Conservation (phyloP, 345 rosid species). For the Streptanthus diversifolius region DNA sequence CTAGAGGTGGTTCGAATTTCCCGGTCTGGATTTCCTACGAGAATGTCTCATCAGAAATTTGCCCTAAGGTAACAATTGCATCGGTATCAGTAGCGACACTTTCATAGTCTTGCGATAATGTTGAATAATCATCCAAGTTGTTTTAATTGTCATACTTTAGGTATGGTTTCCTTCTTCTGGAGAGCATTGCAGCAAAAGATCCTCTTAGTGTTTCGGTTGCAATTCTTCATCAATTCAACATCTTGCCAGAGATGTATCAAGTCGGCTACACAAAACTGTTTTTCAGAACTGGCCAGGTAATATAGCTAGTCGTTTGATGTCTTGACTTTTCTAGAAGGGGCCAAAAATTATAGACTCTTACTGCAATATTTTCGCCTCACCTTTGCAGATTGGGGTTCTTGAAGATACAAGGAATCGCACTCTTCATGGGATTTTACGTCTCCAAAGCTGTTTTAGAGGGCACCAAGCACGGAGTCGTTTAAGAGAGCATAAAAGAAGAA, state of each 20-base stretch:
- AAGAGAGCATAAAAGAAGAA: slow-evolving; percentile 49
- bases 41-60: slow-evolving; percentile 81
- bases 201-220: slow-evolving; percentile 80
- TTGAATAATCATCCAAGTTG: slow-evolving; percentile 3
- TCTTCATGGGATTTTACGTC: slow-evolving; percentile 55
- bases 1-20: slow-evolving; percentile 85
- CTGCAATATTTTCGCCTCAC: background rate
- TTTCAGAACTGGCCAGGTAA: slow-evolving; percentile 84
- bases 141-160: slow-evolving; percentile 37
- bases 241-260: slow-evolving; percentile 88
- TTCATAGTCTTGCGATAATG: background rate
- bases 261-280: slow-evolving; percentile 84
- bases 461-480: slow-evolving; percentile 49
- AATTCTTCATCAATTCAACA: slow-evolving; percentile 64
- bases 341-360: slow-evolving; percentile 2
- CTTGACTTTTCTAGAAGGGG: slow-evolving; percentile 1
- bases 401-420: slow-evolving; percentile 69
- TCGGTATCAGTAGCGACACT: background rate
- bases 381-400: slow-evolving; percentile 58
- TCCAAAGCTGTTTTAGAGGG: slow-evolving; percentile 76
- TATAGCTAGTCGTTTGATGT: slow-evolving; percentile 9
- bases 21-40: slow-evolving; percentile 82
- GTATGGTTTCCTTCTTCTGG: slow-evolving; percentile 70
- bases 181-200: slow-evolving; percentile 50
- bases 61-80: slow-evolving; percentile 54